Evolutionary conservation across 192 early-diverging fungal genomes (phyloP), one percentile per base, ranked within the genome.

Genomic region (Rhizophagus sp.): DNA sequence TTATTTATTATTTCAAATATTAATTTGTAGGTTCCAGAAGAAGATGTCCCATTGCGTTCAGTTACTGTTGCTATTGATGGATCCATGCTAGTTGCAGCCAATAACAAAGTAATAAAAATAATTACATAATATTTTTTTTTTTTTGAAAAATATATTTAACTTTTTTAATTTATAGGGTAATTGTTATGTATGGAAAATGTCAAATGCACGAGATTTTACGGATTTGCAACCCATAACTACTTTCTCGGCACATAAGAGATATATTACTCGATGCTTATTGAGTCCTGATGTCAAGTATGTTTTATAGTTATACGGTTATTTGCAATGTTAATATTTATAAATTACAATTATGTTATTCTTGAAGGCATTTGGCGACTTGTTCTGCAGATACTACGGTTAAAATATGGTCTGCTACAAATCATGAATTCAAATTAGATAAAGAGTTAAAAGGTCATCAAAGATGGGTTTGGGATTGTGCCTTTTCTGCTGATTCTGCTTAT

Each of bases 381-480:
- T 95, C 94, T 1, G 95, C 96, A 13, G 96, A 97, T 78, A 90
- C 89, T 39, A 94, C 96, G 2, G 94, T 96, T 44, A 95, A 95
- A 85, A 90, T 96, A 73, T 97, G 96, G 92, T 87, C 86, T 78
- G 85, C 85, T 10, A 91, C 89, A 41, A 86, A 91, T 61, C 80
- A 89, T 75, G 79, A 85, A 39, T 95, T 95, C 73, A 86, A 89
- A 22, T 85, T 94, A 57, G 90, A 91, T 52, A 93, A 93, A 81
- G 95, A 92, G 3, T 80, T 97, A 76, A 88, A 87, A 69, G 95
- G 94, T 4, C 96, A 97, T 84, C 90, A 93, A 72, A 85, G 93
- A 72, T 97, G 96, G 96, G 96, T 96, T 2, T 97, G 96, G 96
- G 96, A 97, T 83, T 94, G 92, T 81, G 92, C 94, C 0, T 97